Percentiles rank a stretch among this genome's conserved stretches.
These are phyloP conservation scores for Gossypium arboreum DNA, from an alignment of 345 rosid species.

Conservation along the genomic window DNA sequence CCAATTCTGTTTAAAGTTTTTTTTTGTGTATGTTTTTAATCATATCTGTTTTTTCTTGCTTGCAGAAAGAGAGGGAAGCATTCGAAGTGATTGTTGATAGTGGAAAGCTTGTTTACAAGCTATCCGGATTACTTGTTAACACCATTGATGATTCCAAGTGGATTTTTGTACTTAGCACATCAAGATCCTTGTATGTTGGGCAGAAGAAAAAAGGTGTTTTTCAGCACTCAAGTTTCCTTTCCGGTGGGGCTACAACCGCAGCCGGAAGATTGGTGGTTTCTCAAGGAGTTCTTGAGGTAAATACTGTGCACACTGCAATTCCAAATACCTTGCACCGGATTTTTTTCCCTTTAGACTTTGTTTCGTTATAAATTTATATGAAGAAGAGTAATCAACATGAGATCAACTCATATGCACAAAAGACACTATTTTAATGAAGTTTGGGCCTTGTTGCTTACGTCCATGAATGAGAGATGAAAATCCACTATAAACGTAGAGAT, in stretches of 20 bases:
- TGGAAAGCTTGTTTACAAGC: conserved; percentile 11
- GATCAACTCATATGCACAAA: too few species aligned
- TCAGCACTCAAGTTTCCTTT: conserved; percentile 10
- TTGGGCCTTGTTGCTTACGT: not conserved
- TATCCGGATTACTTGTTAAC: not conserved
- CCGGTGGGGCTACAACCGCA: not conserved
- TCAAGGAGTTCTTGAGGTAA: conserved; percentile 8
- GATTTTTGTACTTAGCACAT: conserved; percentile 9
- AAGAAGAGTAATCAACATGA: too few species aligned
- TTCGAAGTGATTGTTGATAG: not conserved
- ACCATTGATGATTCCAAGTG: not conserved
- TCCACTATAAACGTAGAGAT: too few species aligned
- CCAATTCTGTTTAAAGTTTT: not conserved
- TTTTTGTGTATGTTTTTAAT: not conserved
- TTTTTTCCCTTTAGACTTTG: too few species aligned
- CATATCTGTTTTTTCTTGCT: not conserved
- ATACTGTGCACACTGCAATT: not conserved
- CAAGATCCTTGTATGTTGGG: not conserved
- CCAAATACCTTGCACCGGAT: too few species aligned
- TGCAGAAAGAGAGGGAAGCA: conserved; percentile 10
- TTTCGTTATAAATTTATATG: too few species aligned
- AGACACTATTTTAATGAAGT: not conserved
- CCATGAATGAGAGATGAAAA: not conserved
- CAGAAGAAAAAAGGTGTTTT: not conserved
- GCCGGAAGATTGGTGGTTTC: conserved; percentile 9